These are phyloP conservation scores for Saraca asoca DNA, from an alignment of 331 rosid genomes.

Conservation along the genomic window DNA sequence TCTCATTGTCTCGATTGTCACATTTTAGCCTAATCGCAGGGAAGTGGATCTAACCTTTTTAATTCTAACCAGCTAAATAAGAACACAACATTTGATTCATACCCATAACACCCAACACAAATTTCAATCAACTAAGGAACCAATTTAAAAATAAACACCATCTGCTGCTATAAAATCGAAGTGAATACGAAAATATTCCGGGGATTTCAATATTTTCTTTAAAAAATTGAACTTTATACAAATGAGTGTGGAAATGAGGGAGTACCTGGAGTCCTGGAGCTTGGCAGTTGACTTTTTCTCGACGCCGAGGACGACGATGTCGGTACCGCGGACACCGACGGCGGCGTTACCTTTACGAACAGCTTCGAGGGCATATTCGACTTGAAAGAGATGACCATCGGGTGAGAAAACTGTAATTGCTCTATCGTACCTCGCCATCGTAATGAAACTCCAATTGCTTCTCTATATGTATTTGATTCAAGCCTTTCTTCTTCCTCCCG, in stretches of 20 bases:
- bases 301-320: constrained; percentile 93
- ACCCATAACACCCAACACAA: neutral
- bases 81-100: neutral
- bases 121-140: neutral
- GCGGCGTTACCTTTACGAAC: constrained; percentile 99
- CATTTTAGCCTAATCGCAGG: neutral
- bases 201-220: neutral
- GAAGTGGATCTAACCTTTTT: constrained; percentile 7
- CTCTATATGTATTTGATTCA: constrained; percentile 11
- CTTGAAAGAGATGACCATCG: constrained; percentile 96
- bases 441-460: neutral
- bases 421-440: constrained; percentile 95
- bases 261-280: constrained; percentile 89
- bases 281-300: constrained; percentile 95
- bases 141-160: neutral
- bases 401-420: constrained; percentile 98
- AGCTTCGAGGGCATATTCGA: constrained; percentile 97
- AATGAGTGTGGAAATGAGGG: neutral
- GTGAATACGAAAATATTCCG: neutral
- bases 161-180: neutral
- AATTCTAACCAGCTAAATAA: neutral
- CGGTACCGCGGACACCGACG: constrained; percentile 98
- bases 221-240: neutral
- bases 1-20: too few species aligned
- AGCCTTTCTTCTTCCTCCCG: constrained; percentile 19